These are phyloP conservation scores for Metarhizium brunneum DNA, from an alignment of 2,329 filamentous ascomycete species.

Conservation along the genomic window DNA sequence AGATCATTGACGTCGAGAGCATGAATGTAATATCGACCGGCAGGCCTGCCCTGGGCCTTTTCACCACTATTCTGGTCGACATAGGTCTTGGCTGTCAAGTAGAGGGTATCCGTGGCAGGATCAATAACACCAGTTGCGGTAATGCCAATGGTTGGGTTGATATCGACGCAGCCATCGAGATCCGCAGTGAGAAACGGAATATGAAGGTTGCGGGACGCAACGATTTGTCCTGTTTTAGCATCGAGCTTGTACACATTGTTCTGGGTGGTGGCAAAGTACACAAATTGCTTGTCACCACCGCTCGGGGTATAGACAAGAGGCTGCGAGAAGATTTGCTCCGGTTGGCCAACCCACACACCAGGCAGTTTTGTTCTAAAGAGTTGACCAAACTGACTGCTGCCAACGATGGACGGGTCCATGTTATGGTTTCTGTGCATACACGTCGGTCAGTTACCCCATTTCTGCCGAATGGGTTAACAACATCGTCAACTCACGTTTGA, in stretches of 20 bases:
- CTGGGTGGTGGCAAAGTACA: constrained; percentile 47
- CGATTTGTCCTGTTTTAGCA: constrained; percentile 41
- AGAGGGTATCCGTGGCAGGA: constrained; percentile 32
- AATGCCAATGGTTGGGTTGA: constrained; percentile 36
- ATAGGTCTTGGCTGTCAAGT: constrained; percentile 35
- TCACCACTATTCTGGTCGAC: constrained; percentile 18
- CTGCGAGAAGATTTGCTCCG: constrained; percentile 44
- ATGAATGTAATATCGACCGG: constrained; percentile 27
- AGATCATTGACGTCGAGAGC: constrained; percentile 29
- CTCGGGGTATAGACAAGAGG: constrained; percentile 40
- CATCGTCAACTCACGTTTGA: constrained; percentile 32
- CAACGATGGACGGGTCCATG: constrained; percentile 51
- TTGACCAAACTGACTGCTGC: constrained; percentile 43
- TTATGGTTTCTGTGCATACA: constrained; percentile 41
- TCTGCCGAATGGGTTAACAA: neutral
- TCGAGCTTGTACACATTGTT: constrained; percentile 50
- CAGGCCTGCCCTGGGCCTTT: constrained; percentile 22
- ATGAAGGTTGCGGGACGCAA: constrained; percentile 36
- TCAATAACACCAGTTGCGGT: constrained; percentile 38
- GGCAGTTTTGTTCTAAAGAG: constrained; percentile 43
- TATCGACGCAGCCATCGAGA: constrained; percentile 37
- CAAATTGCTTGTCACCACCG: constrained; percentile 36
- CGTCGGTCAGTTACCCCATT: neutral
- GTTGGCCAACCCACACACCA: constrained; percentile 37
- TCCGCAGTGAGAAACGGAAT: constrained; percentile 41